Conservation (phyloP, 805 yeast genomes). For the Metschnikowia santaceciliae region DNA sequence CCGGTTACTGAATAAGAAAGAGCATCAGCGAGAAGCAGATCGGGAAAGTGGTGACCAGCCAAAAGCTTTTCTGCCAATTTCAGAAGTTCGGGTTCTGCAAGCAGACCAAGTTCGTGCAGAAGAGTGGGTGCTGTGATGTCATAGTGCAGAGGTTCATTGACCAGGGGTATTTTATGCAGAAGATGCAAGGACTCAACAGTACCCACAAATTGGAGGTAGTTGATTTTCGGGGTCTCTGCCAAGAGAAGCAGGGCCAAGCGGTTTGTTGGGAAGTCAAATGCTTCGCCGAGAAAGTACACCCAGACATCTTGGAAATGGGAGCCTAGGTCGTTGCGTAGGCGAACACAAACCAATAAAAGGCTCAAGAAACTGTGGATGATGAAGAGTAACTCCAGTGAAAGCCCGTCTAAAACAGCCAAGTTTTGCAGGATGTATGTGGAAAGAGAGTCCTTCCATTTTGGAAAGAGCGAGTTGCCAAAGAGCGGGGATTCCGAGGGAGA, state of each 20-base stretch:
- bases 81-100: background rate
- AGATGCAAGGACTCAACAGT: background rate
- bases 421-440: background rate
- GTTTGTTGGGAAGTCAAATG: slow-evolving; percentile 1
- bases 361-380: slow-evolving; percentile 9
- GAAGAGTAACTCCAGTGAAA: background rate
- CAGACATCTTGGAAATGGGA: background rate
- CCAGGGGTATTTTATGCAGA: background rate
- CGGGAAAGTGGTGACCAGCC: background rate
- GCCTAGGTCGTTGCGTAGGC: slow-evolving; percentile 1
- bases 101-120: slow-evolving; percentile 5
- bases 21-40: background rate
- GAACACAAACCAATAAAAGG: slow-evolving; percentile 8
- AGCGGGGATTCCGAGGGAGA: background rate
- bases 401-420: slow-evolving; percentile 13
- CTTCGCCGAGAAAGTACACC: slow-evolving; percentile 3
- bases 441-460: slow-evolving; percentile 21
- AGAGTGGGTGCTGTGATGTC: background rate
- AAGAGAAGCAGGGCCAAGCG: slow-evolving; percentile 8
- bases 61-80: background rate
- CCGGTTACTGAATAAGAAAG: background rate
- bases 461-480: slow-evolving; percentile 7
- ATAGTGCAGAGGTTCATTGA: background rate
- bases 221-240: background rate
- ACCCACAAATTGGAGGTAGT: background rate